These are phyloP conservation scores for Penicillium sp. DNA, from an alignment of 2,329 filamentous ascomycete species.

Conservation along the genomic window DNA sequence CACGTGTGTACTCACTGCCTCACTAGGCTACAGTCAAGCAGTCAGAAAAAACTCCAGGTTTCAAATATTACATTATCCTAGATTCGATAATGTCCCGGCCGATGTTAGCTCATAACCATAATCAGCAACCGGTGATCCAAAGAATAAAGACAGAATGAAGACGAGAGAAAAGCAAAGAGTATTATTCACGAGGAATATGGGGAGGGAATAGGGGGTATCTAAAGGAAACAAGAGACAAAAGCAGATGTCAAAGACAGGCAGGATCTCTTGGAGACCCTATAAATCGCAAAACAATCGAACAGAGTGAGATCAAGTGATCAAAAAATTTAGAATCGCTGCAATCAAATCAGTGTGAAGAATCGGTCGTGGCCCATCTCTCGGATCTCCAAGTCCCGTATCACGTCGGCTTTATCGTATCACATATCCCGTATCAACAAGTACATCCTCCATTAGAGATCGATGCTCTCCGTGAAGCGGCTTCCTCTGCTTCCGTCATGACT, in stretches of 20 bases:
- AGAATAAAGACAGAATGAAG: slow-evolving; percentile 5
- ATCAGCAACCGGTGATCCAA: slow-evolving; percentile 2
- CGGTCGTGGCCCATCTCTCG: slow-evolving; percentile 7
- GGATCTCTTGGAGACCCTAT: neutral
- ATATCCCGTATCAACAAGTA: slow-evolving; percentile 13
- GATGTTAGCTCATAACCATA: slow-evolving; percentile 1
- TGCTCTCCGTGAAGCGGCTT: slow-evolving; percentile 45
- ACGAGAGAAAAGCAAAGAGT: slow-evolving; percentile 10
- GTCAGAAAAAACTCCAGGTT: neutral
- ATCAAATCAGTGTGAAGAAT: slow-evolving; percentile 3
- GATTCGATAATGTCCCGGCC: neutral
- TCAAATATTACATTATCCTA: slow-evolving; percentile 2
- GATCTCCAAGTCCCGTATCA: slow-evolving; percentile 9
- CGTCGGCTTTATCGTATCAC: slow-evolving; percentile 21
- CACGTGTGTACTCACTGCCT: slow-evolving; percentile 5
- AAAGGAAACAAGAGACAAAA: slow-evolving; percentile 8
- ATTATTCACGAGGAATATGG: slow-evolving; percentile 7
- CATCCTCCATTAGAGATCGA: slow-evolving; percentile 25
- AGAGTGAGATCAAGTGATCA: neutral
- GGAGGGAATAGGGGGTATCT: slow-evolving; percentile 21
- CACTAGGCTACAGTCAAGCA: slow-evolving; percentile 5
- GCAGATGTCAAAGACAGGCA: slow-evolving; percentile 5
- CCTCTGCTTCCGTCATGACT: slow-evolving; percentile 46
- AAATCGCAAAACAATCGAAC: neutral
- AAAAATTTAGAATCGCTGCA: neutral